Conservation (phyloP, 495 filamentous ascomycete genomes). For the Lasiosphaeriaceae sp. region DNA sequence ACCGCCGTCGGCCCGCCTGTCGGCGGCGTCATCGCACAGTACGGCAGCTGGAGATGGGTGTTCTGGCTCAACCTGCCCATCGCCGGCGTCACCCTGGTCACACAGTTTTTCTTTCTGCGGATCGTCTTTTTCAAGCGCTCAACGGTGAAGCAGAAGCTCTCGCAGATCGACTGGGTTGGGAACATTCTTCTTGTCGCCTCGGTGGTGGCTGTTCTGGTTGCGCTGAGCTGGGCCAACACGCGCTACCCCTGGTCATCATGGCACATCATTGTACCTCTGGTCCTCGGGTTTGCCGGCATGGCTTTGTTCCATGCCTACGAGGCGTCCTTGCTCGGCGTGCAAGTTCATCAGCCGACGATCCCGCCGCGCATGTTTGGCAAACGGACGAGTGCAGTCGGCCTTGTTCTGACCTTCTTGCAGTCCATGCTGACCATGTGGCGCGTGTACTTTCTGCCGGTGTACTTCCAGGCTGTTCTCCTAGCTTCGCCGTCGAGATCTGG, state of each 20-base stretch:
- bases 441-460: conserved; percentile 47
- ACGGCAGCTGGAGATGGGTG: conserved; percentile 34
- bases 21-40: conserved; percentile 61
- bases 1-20: conserved; percentile 64
- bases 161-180: conserved; percentile 27
- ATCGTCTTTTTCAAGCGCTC: conserved; percentile 23
- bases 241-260: conserved; percentile 25
- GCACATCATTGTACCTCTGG: conserved; percentile 30
- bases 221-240: conserved; percentile 10
- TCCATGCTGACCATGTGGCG: conserved; percentile 22
- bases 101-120: conserved; percentile 28
- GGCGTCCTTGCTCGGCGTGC: not conserved
- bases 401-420: conserved; percentile 21
- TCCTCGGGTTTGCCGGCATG: conserved; percentile 19
- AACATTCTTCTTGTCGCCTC: conserved; percentile 28
- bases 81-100: conserved; percentile 20
- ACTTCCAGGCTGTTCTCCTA: conserved; percentile 42
- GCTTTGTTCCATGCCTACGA: conserved; percentile 21
- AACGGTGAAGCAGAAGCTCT: conserved; percentile 15
- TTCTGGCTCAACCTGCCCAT: conserved; percentile 37
- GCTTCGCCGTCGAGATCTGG: conserved; percentile 25
- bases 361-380: conserved; percentile 27
- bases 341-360: conserved; percentile 22
- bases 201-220: conserved; percentile 26
- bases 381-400: conserved; percentile 20